Evolutionary conservation across 768 basidiomycete genomes (phyloP).

Genomic region (Postia placenta): DNA sequence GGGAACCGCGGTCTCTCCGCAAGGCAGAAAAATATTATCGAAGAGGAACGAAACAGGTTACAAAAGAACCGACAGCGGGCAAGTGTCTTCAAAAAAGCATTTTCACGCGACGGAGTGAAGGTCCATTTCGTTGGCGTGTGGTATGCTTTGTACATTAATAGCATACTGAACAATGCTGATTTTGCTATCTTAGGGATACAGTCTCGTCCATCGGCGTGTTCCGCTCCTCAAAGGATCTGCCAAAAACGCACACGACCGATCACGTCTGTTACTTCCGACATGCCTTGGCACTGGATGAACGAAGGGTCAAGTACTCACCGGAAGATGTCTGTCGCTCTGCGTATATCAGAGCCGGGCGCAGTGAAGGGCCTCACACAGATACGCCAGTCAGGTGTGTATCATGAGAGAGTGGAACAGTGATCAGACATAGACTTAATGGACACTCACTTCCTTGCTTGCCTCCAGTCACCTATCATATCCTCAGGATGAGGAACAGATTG

Average conservation of each 20-base stretch:
- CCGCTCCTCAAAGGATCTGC: conserved; percentile 10
- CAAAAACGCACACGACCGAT: conserved; percentile 3
- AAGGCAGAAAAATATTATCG: no score
- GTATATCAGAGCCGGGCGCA: no score
- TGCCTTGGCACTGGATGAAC: conserved; percentile 23
- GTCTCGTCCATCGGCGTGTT: conserved; percentile 20
- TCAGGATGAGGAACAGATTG: background rate
- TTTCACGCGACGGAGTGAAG: conserved; percentile 19
- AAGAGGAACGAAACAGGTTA: no score
- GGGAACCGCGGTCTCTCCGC: no score
- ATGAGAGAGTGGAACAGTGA: no score
- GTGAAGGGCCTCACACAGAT: no score
- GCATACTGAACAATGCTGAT: background rate
- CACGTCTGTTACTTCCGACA: conserved; percentile 22
- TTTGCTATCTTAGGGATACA: conserved; percentile 12
- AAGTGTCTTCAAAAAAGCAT: conserved; percentile 25
- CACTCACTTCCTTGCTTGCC: no score
- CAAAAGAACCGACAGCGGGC: no score
- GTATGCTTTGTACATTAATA: conserved; percentile 14
- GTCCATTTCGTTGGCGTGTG: conserved; percentile 31
- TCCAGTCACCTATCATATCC: no score
- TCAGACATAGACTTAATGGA: no score
- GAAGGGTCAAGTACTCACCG: conserved; percentile 21
- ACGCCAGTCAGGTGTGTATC: no score
- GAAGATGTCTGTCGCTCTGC: conserved; percentile 17